phyloP scores from a whole-genome alignment of 1,139 yeast species.

The Pichia sp. region DNA sequence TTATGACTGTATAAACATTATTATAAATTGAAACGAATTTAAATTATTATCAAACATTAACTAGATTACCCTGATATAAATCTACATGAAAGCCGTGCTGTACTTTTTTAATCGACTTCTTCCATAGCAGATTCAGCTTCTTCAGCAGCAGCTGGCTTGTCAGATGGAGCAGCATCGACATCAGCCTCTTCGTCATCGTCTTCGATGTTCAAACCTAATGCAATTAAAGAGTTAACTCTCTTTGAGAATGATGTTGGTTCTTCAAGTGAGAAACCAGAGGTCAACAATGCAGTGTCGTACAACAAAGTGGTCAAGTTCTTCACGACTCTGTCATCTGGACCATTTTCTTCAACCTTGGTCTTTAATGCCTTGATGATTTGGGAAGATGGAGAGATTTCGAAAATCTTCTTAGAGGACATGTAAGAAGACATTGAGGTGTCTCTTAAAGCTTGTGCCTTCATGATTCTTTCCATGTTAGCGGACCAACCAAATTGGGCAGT shows the following conservation, averaged over 20 bases:
- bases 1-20: background rate
- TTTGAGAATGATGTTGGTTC: slow-evolving; percentile 97
- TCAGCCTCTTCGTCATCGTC: slow-evolving; percentile 59
- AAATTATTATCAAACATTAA: slow-evolving; percentile 5
- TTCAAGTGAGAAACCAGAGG: slow-evolving; percentile 98
- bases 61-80: slow-evolving; percentile 3
- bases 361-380: slow-evolving; percentile 92
- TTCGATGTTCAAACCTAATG: slow-evolving; percentile 96
- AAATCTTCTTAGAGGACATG: slow-evolving; percentile 99
- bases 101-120: slow-evolving; percentile 78
- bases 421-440: slow-evolving; percentile 98
- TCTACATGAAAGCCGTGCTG: background rate
- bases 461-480: slow-evolving; percentile 99
- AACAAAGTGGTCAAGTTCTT: slow-evolving; percentile 94
- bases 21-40: background rate
- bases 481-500: slow-evolving; percentile 99
- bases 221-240: slow-evolving; percentile 97
- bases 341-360: slow-evolving; percentile 94
- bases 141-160: slow-evolving; percentile 51
- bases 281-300: slow-evolving; percentile 95
- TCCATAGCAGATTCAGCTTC: slow-evolving; percentile 94
- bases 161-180: slow-evolving; percentile 41
- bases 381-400: slow-evolving; percentile 97
- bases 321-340: slow-evolving; percentile 97
- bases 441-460: slow-evolving; percentile 99